Evolutionary conservation across 2,329 filamentous ascomycete genomes (phyloP), one percentile per base, ranked within the genome.

Genomic region (Arthroderma sp.): DNA sequence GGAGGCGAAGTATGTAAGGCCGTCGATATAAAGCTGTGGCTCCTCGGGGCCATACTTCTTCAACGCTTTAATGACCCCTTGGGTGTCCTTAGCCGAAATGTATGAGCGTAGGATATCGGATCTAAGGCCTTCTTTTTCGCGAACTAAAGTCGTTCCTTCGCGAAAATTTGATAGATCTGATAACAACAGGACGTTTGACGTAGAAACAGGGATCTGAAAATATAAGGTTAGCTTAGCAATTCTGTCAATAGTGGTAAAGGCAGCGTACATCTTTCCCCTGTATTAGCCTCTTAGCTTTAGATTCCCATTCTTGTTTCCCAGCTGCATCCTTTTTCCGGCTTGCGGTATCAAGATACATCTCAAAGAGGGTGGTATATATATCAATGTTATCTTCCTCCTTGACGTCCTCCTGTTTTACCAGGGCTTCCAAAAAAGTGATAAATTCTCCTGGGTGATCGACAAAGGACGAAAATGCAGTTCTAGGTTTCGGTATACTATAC

Each of bases 51-150:
- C 93, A 58, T 98, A 98, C 62, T 94, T 95, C 48, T 79, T 77
- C 36, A 98, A 70, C 0, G 91, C 88, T 58, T 83, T 85, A 57
- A 98, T 86, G 4, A 89, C 89, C 6, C 91, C 89, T 36, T 77
- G 73, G 0, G 91, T 98, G 61, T 98, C 91, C 52, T 87, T 86
- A 22, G 88, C 86, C 1, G 87, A 80, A 1, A 89, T 94, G 61
- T 94, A 95, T 1, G 89, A 95, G 40, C 91, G 81, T 69, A 98
- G 96, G 48, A 98, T 96, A 63, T 98, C 91, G 46, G 88, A 91
- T 36, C 85, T 75, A 2, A 98, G 74, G 15, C 88, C 87, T 48
- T 93, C 85, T 58, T 95, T 85, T 66, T 98, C 91, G 53, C 88
- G 85, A 45, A 98, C 88, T 1, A 98, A 75, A 1, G 86, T 85